Conservation (phyloP, 1,284 basidiomycete genomes). For the Ustilago tritici region DNA sequence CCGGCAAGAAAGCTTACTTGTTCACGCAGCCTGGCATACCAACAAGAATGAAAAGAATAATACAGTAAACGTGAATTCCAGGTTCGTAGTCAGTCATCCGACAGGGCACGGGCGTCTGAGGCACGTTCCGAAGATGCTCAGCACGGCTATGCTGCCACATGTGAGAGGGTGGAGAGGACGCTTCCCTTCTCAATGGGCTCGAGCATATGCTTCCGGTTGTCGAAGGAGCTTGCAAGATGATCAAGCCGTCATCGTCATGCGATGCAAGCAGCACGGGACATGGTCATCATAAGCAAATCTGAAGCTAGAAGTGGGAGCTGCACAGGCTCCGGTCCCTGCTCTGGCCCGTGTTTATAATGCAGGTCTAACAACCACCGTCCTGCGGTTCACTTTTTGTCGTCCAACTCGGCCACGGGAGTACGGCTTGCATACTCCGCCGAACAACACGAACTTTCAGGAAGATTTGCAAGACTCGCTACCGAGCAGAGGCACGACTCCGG, state of each 20-base stretch:
- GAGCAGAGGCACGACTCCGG: background rate
- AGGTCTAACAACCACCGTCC: background rate
- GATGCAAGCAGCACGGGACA: too few species aligned
- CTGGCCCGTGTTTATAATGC: background rate
- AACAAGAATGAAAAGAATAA: background rate
- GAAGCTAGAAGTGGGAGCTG: too few species aligned
- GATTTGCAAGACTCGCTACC: background rate
- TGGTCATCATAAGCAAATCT: too few species aligned
- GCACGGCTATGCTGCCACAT: background rate
- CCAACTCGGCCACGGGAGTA: slow-evolving; percentile 16
- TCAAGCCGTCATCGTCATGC: too few species aligned
- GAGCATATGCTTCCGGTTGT: too few species aligned
- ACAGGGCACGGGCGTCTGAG: background rate
- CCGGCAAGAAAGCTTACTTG: slow-evolving; percentile 2
- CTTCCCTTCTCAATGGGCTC: background rate
- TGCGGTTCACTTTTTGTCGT: background rate
- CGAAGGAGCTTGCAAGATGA: too few species aligned
- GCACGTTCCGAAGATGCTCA: background rate
- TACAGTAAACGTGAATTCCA: background rate
- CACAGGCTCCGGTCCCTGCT: too few species aligned
- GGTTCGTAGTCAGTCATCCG: background rate
- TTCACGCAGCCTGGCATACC: background rate
- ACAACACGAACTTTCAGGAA: slow-evolving; percentile 1
- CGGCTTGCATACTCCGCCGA: slow-evolving; percentile 5
- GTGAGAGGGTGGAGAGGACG: background rate